These are phyloP conservation scores for Neonothopanus nambi DNA, from an alignment of 1,284 basidiomycete genomes.

Conservation along the genomic window DNA sequence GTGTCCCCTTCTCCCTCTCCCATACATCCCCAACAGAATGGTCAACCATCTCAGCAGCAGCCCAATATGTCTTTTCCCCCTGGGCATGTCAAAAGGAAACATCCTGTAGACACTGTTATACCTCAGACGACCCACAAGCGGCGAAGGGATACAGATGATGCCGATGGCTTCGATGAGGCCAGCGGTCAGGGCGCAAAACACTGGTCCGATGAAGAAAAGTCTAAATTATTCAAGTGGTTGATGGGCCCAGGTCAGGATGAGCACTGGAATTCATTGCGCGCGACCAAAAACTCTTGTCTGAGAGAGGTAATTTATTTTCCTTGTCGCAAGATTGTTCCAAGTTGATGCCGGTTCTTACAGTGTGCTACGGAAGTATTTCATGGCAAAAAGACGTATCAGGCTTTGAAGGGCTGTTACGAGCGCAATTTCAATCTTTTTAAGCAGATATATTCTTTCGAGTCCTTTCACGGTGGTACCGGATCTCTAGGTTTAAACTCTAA, in stretches of 20 bases:
- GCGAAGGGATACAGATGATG: conserved; percentile 43
- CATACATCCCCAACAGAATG: conserved; percentile 19
- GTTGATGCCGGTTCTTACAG: conserved; percentile 32
- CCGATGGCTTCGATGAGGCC: conserved; percentile 51
- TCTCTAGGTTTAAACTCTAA: conserved; percentile 31
- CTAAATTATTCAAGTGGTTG: conserved; percentile 70
- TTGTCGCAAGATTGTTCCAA: background rate
- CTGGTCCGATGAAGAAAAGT: conserved; percentile 79
- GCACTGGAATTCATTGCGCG: conserved; percentile 70
- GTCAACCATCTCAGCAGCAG: conserved; percentile 8
- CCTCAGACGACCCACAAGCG: conserved; percentile 44
- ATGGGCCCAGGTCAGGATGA: conserved; percentile 69
- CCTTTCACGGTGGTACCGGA: conserved; percentile 44
- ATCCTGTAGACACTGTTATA: conserved; percentile 36
- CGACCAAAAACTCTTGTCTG: conserved; percentile 76
- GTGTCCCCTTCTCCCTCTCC: conserved; percentile 36
- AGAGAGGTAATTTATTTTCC: conserved; percentile 54
- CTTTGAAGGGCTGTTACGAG: conserved; percentile 77
- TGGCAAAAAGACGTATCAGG: conserved; percentile 75
- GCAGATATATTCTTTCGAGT: conserved; percentile 71
- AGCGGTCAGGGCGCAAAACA: conserved; percentile 66
- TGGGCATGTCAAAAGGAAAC: conserved; percentile 54
- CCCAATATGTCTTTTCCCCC: conserved; percentile 25
- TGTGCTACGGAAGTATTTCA: conserved; percentile 68
- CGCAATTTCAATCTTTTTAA: conserved; percentile 79